These are phyloP conservation scores for Quambalaria eucalypti DNA, from an alignment of 1,284 basidiomycete species.

Conservation along the genomic window DNA sequence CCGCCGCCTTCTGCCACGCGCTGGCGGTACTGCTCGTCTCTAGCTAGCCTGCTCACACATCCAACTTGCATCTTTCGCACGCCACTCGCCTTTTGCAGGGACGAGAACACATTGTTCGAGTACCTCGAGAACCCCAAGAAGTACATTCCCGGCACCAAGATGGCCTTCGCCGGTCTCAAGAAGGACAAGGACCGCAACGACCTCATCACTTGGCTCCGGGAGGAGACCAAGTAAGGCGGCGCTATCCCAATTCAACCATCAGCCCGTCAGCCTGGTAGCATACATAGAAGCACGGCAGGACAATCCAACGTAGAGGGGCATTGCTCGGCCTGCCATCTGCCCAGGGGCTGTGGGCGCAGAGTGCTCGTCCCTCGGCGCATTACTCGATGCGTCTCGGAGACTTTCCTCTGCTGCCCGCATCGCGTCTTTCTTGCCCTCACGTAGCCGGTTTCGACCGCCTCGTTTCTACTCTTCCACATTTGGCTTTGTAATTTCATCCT, in stretches of 20 bases:
- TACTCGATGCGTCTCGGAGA: not conserved
- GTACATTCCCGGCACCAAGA: conserved; percentile 51
- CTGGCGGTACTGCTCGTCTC: no score
- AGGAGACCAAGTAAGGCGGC: conserved; percentile 25
- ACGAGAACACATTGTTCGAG: conserved; percentile 77
- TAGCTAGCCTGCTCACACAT: no score
- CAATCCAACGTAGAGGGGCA: no score
- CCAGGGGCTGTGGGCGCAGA: not conserved
- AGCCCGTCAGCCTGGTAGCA: no score
- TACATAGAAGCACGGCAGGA: no score
- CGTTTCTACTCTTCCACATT: no score
- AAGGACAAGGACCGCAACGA: conserved; percentile 44
- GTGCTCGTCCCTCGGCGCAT: not conserved
- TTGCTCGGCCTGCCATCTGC: not conserved
- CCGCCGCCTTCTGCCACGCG: not conserved
- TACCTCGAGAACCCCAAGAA: conserved; percentile 92
- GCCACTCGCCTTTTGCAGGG: conserved; percentile 39
- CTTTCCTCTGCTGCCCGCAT: no score
- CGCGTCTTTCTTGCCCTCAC: no score
- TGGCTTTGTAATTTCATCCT: no score
- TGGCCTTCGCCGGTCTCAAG: conserved; percentile 31
- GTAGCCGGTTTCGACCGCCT: no score
- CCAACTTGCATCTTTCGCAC: conserved; percentile 5
- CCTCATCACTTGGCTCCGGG: conserved; percentile 34
- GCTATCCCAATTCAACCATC: no score